These are phyloP conservation scores for Phytophthora rubi DNA, from an alignment of 352 stramenopile species.

Conservation along the genomic window DNA sequence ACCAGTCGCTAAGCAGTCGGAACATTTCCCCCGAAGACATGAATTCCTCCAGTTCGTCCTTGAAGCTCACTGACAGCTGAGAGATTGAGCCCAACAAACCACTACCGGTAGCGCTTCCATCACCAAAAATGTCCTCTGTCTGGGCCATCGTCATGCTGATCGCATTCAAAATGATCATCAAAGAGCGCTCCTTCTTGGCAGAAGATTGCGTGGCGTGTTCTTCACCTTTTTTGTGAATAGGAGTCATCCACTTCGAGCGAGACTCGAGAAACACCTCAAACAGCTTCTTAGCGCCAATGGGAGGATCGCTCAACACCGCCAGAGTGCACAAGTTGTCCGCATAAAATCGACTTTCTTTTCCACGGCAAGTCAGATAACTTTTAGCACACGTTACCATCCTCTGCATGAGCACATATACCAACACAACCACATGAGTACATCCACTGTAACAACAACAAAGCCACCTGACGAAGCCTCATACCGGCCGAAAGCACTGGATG, in stretches of 20 bases:
- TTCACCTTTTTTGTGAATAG: constrained; percentile 19
- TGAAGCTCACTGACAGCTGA: constrained; percentile 34
- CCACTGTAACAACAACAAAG: not conserved
- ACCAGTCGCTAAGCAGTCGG: constrained; percentile 43
- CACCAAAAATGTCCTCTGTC: constrained; percentile 63
- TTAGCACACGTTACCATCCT: constrained; percentile 56
- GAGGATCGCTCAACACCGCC: constrained; percentile 40
- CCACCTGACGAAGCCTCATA: constrained; percentile 20
- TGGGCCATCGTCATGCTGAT: constrained; percentile 64
- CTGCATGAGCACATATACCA: constrained; percentile 28
- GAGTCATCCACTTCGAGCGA: constrained; percentile 61
- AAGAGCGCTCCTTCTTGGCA: constrained; percentile 34
- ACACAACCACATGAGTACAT: constrained; percentile 10
- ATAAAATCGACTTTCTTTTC: constrained; percentile 66
- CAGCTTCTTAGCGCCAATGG: constrained; percentile 39
- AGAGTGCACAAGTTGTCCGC: constrained; percentile 67
- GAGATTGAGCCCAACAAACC: constrained; percentile 37
- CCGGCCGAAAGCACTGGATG: constrained; percentile 67
- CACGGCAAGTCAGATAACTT: constrained; percentile 58
- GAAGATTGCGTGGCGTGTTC: constrained; percentile 12
- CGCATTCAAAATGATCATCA: constrained; percentile 68
- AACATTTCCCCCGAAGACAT: constrained; percentile 41
- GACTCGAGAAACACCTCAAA: constrained; percentile 56
- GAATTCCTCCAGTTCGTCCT: constrained; percentile 38
- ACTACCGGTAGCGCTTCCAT: constrained; percentile 6